Evolutionary conservation across 1,284 basidiomycete genomes (phyloP).

Genomic region (Singerocomus inundabilis): DNA sequence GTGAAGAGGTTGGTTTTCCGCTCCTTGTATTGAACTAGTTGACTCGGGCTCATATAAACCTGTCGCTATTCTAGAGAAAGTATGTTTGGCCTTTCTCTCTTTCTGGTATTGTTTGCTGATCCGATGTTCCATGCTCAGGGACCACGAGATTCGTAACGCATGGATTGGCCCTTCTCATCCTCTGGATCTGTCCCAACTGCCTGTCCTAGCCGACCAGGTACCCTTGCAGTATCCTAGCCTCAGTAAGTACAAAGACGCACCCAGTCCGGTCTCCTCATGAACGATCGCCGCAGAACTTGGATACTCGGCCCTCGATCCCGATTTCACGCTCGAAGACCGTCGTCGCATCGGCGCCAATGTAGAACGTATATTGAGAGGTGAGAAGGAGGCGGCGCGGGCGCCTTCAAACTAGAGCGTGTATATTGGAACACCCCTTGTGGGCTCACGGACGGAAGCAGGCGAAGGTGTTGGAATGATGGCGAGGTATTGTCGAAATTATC

Average conservation of each 20-base stretch:
- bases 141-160: constrained; percentile 63
- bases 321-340: constrained; percentile 47
- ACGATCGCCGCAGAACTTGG: constrained; percentile 43
- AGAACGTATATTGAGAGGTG: constrained; percentile 47
- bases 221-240: constrained; percentile 70
- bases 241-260: constrained; percentile 41
- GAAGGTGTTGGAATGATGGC: neutral
- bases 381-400: constrained; percentile 55
- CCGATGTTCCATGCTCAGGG: constrained; percentile 33
- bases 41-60: neutral
- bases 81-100: constrained; percentile 14
- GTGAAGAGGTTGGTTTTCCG: constrained; percentile 51
- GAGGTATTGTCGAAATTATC: neutral
- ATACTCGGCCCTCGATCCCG: constrained; percentile 46
- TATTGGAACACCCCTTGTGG: neutral
- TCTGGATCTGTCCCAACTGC: constrained; percentile 57
- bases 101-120: neutral
- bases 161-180: constrained; percentile 73
- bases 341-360: constrained; percentile 46
- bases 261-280: neutral
- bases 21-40: neutral
- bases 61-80: constrained; percentile 33
- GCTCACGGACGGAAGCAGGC: neutral
- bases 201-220: constrained; percentile 47
- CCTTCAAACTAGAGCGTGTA: constrained; percentile 31